phyloP scores from a whole-genome alignment of 352 stramenopile species.

The Globisporangium emineosum region DNA sequence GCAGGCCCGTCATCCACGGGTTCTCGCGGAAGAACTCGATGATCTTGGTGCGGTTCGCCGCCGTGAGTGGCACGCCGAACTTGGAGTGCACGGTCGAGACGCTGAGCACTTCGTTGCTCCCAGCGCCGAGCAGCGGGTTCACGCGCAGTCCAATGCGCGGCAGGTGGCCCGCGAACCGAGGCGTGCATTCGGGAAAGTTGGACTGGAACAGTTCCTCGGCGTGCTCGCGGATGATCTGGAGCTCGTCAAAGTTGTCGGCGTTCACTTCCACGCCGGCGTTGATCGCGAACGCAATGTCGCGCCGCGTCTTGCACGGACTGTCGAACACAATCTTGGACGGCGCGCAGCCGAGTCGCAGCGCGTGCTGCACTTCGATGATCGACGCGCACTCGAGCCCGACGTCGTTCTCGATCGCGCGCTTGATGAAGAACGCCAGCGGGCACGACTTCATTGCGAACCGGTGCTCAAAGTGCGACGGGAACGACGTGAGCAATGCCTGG shows the following conservation, averaged over 20 bases:
- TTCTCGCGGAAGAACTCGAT: constrained; percentile 77
- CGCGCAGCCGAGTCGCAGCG: constrained; percentile 62
- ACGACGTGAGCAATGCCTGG: constrained; percentile 70
- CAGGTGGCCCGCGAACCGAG: constrained; percentile 51
- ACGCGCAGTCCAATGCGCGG: constrained; percentile 88
- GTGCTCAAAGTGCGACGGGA: constrained; percentile 85
- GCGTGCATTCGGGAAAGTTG: constrained; percentile 62
- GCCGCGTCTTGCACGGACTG: constrained; percentile 89
- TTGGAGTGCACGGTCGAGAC: constrained; percentile 90
- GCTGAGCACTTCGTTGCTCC: constrained; percentile 84
- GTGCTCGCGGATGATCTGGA: constrained; percentile 80
- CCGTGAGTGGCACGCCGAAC: constrained; percentile 85
- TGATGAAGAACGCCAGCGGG: constrained; percentile 85
- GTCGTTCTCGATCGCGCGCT: constrained; percentile 70
- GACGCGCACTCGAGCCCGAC: constrained; percentile 82
- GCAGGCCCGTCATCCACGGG: constrained; percentile 85
- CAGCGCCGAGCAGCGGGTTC: constrained; percentile 88
- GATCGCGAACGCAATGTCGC: constrained; percentile 86
- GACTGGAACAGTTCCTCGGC: constrained; percentile 89
- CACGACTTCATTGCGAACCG: constrained; percentile 89
- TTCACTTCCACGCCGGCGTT: constrained; percentile 87
- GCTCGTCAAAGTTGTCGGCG: constrained; percentile 88
- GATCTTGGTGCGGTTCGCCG: constrained; percentile 50
- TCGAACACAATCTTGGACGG: constrained; percentile 89
- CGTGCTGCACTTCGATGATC: constrained; percentile 79